phyloP scores from a whole-genome alignment of 2,329 filamentous ascomycete genomes.

The Fusarium nematophilum region DNA sequence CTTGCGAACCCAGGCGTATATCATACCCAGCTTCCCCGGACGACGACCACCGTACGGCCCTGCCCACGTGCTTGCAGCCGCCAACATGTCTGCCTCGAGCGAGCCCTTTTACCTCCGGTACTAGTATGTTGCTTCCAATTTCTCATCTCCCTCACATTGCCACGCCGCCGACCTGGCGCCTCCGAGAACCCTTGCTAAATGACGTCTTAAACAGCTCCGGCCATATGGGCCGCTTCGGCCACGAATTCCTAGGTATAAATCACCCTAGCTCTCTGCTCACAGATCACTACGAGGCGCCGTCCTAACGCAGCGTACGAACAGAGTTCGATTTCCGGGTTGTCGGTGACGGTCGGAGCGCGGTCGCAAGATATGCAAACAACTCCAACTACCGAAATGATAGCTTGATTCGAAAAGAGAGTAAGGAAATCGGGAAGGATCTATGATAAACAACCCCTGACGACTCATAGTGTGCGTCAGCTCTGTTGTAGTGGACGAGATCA shows the following conservation, averaged over 20 bases:
- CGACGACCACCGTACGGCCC: constrained; percentile 1
- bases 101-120: constrained; percentile 97
- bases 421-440: constrained; percentile 49
- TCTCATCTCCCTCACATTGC: not conserved
- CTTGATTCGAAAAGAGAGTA: constrained; percentile 99
- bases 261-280: not conserved
- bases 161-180: not conserved
- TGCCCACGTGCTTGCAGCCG: constrained; percentile 17
- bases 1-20: constrained; percentile 28
- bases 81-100: constrained; percentile 72
- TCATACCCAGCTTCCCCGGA: constrained; percentile 15
- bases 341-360: constrained; percentile 91
- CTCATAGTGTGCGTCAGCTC: constrained; percentile 92
- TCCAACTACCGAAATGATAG: constrained; percentile 99
- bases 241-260: constrained; percentile 89
- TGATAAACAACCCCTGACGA: constrained; percentile 16
- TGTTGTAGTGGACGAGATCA: constrained; percentile 91
- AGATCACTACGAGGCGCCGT: not conserved
- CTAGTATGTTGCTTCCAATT: constrained; percentile 74
- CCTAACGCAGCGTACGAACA: constrained; percentile 53
- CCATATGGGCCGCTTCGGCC: constrained; percentile 95
- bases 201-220: constrained; percentile 75
- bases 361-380: constrained; percentile 98
- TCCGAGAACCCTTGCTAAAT: constrained; percentile 17
- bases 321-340: constrained; percentile 97